phyloP scores from a whole-genome alignment of 2,329 filamentous ascomycete species.

The Diaporthe ampelina region DNA sequence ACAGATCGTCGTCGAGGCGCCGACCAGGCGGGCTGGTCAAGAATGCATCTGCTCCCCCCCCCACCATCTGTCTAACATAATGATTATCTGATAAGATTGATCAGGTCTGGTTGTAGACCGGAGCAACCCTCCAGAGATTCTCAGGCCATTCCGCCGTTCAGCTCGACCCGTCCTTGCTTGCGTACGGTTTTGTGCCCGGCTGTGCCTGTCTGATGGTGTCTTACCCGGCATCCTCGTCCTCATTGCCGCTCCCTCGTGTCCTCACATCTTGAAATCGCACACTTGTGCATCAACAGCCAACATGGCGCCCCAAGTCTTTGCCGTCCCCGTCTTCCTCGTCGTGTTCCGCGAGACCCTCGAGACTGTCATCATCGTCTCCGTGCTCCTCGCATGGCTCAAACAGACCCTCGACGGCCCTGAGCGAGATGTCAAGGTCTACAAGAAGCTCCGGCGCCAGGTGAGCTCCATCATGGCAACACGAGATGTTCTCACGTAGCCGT shows the following conservation, averaged over 20 bases:
- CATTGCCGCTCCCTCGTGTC: neutral
- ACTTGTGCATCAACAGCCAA: neutral
- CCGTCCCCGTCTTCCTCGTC: constrained; percentile 77
- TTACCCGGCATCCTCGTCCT: neutral
- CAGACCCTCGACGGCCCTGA: constrained; percentile 78
- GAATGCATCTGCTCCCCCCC: constrained; percentile 11
- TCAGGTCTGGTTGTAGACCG: constrained; percentile 6
- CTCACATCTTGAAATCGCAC: neutral
- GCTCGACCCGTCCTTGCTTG: neutral
- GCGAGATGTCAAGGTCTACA: constrained; percentile 73
- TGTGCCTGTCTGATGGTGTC: constrained; percentile 6
- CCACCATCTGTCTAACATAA: constrained; percentile 22
- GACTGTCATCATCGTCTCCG: constrained; percentile 84
- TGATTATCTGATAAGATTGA: constrained; percentile 37
- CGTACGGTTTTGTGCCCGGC: neutral
- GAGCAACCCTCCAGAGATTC: neutral
- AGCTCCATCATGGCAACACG: constrained; percentile 22
- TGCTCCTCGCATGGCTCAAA: constrained; percentile 84
- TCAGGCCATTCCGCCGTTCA: neutral
- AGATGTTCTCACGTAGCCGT: no score
- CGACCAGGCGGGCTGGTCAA: neutral
- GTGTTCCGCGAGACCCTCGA: constrained; percentile 86
- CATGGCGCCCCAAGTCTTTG: constrained; percentile 40
- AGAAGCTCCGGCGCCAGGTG: constrained; percentile 74
- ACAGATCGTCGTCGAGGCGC: neutral